Evolutionary conservation across 2,329 filamentous ascomycete species (phyloP).

Genomic region (Amylocarpus encephaloides): DNA sequence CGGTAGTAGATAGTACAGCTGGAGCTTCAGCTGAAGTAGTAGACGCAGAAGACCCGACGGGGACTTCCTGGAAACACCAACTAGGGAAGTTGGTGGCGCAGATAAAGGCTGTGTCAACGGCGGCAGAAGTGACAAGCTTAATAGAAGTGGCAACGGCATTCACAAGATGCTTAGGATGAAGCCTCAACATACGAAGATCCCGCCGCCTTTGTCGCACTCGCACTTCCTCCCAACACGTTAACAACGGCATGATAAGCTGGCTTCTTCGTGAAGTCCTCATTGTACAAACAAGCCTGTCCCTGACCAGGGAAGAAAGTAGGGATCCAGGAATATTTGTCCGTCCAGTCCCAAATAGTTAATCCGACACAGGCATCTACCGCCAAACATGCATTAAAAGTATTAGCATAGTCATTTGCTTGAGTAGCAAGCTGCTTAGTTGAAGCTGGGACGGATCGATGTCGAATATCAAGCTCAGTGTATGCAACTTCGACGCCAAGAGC

Average conservation of each 20-base stretch:
- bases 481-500: slow-evolving; percentile 50
- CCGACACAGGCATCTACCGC: slow-evolving; percentile 23
- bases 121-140: background rate
- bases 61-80: too few species aligned
- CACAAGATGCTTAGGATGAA: too few species aligned
- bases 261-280: slow-evolving; percentile 37
- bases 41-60: too few species aligned
- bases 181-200: background rate
- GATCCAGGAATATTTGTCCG: slow-evolving; percentile 36
- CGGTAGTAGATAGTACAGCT: too few species aligned
- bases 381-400: slow-evolving; percentile 24
- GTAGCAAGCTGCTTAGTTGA: slow-evolving; percentile 35
- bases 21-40: too few species aligned
- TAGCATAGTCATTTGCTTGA: slow-evolving; percentile 44
- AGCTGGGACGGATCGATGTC: slow-evolving; percentile 41
- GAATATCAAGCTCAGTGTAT: slow-evolving; percentile 57
- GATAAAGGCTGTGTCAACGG: too few species aligned
- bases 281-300: slow-evolving; percentile 39
- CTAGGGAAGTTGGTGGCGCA: background rate
- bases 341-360: slow-evolving; percentile 29
- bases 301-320: slow-evolving; percentile 36
- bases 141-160: slow-evolving; percentile 1
- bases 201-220: background rate
- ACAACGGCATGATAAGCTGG: slow-evolving; percentile 38
- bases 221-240: slow-evolving; percentile 26